Evolutionary conservation across 176 grass and related monocot genomes (phyloP).

Genomic region (Melocanna baccifera): DNA sequence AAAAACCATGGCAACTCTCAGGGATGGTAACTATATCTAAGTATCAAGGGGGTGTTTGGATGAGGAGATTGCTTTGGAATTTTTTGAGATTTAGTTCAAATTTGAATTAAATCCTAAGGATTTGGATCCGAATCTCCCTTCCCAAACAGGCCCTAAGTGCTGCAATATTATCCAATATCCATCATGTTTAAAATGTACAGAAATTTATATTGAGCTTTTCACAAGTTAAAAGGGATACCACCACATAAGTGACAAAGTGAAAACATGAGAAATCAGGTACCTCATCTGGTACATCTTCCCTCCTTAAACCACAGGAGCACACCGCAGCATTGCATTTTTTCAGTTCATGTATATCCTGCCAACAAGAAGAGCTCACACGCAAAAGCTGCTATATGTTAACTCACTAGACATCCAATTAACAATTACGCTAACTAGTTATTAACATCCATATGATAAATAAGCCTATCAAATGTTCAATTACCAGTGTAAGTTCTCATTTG

Average conservation of each 20-base stretch:
- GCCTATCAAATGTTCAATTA: not conserved
- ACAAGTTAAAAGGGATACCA: not conserved
- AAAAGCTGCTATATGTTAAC: not conserved
- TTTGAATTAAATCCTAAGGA: not conserved
- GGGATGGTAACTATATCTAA: not conserved
- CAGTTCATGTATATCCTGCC: slow-evolving; percentile 21
- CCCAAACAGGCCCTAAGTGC: not conserved
- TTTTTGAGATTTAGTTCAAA: not conserved
- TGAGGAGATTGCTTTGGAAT: not conserved
- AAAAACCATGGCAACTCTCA: not conserved
- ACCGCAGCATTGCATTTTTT: not conserved
- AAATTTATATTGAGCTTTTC: not conserved
- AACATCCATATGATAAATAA: slow-evolving; percentile 17
- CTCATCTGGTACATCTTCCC: slow-evolving; percentile 11
- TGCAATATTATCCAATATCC: not conserved
- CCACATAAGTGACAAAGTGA: not conserved
- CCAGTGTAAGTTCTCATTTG: not conserved
- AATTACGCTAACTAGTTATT: not conserved
- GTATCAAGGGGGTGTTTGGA: not conserved
- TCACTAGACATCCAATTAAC: not conserved
- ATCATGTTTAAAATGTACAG: not conserved
- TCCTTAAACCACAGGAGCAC: not conserved
- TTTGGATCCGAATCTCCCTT: not conserved
- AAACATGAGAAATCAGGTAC: slow-evolving; percentile 26
- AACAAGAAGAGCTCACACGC: not conserved